Percentiles rank a stretch among this genome's conserved stretches.
Conservation (phyloP, 2,329 filamentous ascomycete genomes). For the Exophiala sideris region DNA sequence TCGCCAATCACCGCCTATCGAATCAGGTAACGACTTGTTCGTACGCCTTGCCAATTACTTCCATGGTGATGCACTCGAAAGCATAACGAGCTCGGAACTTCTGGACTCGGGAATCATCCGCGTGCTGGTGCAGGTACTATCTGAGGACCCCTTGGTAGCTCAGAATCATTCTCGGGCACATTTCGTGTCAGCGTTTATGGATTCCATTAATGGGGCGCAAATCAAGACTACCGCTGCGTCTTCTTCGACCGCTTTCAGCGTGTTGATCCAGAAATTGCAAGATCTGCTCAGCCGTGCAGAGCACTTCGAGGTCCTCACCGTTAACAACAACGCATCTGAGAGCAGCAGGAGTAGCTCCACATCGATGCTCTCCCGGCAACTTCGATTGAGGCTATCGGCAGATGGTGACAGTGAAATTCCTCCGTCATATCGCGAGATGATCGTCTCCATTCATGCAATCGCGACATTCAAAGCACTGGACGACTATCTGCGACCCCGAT, state of each 20-base stretch:
- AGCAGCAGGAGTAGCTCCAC: conserved; percentile 85
- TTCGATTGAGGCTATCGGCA: conserved; percentile 81
- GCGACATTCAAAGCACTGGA: conserved; percentile 96
- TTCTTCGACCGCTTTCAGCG: conserved; percentile 79
- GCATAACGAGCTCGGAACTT: conserved; percentile 91
- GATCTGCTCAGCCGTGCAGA: conserved; percentile 94
- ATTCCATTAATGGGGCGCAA: conserved; percentile 58
- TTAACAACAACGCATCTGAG: conserved; percentile 88
- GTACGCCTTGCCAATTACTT: conserved; percentile 76
- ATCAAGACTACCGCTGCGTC: conserved; percentile 63
- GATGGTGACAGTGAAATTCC: conserved; percentile 91
- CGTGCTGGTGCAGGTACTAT: conserved; percentile 74
- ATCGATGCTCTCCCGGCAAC: conserved; percentile 94
- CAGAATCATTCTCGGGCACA: conserved; percentile 64
- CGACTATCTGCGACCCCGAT: conserved; percentile 88
- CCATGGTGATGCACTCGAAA: conserved; percentile 81
- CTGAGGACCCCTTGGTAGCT: conserved; percentile 11
- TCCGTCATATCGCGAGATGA: conserved; percentile 82
- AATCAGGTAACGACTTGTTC: conserved; percentile 65
- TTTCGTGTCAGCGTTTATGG: conserved; percentile 93
- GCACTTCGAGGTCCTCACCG: conserved; percentile 95
- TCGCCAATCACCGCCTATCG: conserved; percentile 31
- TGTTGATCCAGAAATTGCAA: conserved; percentile 89
- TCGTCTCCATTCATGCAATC: conserved; percentile 98
- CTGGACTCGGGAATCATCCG: conserved; percentile 87